Evolutionary conservation across 805 yeast genomes (phyloP).

Genomic region (Metschnikowia reukaufii): DNA sequence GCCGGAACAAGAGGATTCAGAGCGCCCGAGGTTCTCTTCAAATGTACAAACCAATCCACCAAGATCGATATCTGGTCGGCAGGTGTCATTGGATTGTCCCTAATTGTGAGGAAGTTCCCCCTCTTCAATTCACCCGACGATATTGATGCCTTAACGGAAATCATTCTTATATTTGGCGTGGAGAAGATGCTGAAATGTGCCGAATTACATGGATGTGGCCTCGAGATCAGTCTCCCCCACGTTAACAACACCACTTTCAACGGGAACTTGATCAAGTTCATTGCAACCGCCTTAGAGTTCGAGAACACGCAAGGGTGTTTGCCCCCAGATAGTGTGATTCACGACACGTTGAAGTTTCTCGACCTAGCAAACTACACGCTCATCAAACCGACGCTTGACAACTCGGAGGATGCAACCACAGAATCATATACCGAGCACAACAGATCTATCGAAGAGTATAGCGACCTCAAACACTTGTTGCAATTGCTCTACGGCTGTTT

Average conservation of each 20-base stretch:
- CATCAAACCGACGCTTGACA: constrained; percentile 23
- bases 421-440: constrained; percentile 19
- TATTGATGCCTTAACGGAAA: constrained; percentile 83
- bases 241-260: constrained; percentile 18
- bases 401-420: constrained; percentile 15
- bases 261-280: constrained; percentile 35
- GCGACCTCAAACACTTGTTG: constrained; percentile 48
- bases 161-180: constrained; percentile 77
- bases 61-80: constrained; percentile 92
- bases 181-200: constrained; percentile 75
- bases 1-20: constrained; percentile 96
- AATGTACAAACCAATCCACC: constrained; percentile 79
- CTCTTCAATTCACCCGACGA: constrained; percentile 94
- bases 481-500: constrained; percentile 59
- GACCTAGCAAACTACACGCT: constrained; percentile 41
- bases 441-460: constrained; percentile 28
- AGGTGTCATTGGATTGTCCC: constrained; percentile 80
- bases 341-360: constrained; percentile 57
- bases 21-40: constrained; percentile 89
- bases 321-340: constrained; percentile 70
- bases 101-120: constrained; percentile 80
- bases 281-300: constrained; percentile 27
- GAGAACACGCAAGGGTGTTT: constrained; percentile 60
- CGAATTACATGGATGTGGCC: constrained; percentile 80
- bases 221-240: constrained; percentile 49